Percentiles rank a stretch among this genome's conserved stretches.
These are phyloP conservation scores for Phlyctochytrium planicorne DNA, from an alignment of 192 early-diverging fungal genomes.

Conservation along the genomic window DNA sequence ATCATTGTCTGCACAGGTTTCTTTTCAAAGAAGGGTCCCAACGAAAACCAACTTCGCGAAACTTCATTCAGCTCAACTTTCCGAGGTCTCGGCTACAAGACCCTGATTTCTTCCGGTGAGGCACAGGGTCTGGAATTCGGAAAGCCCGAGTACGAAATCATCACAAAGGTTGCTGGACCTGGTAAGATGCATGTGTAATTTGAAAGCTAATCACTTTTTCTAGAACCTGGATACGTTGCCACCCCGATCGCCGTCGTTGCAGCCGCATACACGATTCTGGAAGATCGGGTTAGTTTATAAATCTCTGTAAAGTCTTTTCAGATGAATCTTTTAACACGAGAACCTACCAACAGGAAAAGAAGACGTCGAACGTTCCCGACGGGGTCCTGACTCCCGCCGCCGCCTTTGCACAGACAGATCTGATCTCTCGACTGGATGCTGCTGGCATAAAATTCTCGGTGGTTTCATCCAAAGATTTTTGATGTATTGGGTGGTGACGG, in stretches of 20 bases:
- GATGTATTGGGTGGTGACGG: neutral
- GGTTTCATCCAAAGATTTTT: constrained; percentile 16
- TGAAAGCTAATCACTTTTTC: too few relatives aligned
- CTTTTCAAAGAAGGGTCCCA: constrained; percentile 56
- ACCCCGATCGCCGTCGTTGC: constrained; percentile 60
- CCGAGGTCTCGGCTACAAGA: constrained; percentile 51
- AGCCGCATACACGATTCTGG: constrained; percentile 52
- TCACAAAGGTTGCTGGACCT: constrained; percentile 57
- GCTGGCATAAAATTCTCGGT: constrained; percentile 27
- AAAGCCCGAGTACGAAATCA: constrained; percentile 35
- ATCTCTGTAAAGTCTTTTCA: too few relatives aligned
- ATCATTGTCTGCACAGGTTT: constrained; percentile 10
- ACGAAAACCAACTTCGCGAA: constrained; percentile 52
- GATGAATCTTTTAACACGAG: too few relatives aligned
- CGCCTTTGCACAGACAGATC: constrained; percentile 20
- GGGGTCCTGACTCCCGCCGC: constrained; percentile 40
- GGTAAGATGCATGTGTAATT: too few relatives aligned
- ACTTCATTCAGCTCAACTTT: constrained; percentile 55
- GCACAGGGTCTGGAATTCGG: neutral
- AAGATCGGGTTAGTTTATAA: constrained; percentile 17
- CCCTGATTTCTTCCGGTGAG: neutral
- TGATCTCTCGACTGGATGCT: constrained; percentile 15
- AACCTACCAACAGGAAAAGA: constrained; percentile 12
- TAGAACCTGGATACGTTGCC: constrained; percentile 66
- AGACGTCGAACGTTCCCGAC: constrained; percentile 14